Evolutionary conservation across 2,329 filamentous ascomycete species (phyloP).

Genomic region (Daldinia sp.): DNA sequence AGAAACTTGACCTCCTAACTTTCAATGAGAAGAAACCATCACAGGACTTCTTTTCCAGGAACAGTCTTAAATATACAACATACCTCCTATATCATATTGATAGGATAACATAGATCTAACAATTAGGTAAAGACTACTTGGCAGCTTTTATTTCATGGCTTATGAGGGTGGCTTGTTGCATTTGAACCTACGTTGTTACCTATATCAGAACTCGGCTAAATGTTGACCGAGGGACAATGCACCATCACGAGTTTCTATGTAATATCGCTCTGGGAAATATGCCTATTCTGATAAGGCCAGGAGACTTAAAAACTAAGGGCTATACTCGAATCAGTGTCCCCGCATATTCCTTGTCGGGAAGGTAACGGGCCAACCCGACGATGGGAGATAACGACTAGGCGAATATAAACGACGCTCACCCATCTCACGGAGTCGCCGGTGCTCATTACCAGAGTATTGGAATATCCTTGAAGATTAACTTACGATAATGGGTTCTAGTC

Average conservation of each 20-base stretch:
- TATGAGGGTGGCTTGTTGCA: too few relatives aligned
- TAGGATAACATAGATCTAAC: too few relatives aligned
- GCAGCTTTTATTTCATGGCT: too few relatives aligned
- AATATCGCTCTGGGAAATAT: background rate
- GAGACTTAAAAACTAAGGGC: background rate
- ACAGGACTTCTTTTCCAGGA: too few relatives aligned
- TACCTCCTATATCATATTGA: too few relatives aligned
- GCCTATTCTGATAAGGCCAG: slow-evolving; percentile 8
- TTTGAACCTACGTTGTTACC: too few relatives aligned
- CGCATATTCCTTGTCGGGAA: background rate
- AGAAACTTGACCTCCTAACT: too few relatives aligned
- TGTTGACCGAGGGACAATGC: slow-evolving; percentile 19
- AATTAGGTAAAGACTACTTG: too few relatives aligned
- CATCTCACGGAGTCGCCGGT: background rate
- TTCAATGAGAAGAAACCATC: too few relatives aligned
- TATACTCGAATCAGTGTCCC: background rate
- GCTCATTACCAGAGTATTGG: slow-evolving; percentile 4
- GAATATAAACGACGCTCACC: background rate
- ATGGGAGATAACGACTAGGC: background rate
- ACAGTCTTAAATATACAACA: too few relatives aligned
- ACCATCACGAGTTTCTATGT: background rate
- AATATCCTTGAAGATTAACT: background rate
- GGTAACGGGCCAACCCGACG: background rate
- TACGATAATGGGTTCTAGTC: background rate
- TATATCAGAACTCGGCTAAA: slow-evolving; percentile 29